Evolutionary conservation across 2,329 filamentous ascomycete genomes (phyloP), one percentile per base, ranked within the genome.

Genomic region (Hypoxylon sp.): DNA sequence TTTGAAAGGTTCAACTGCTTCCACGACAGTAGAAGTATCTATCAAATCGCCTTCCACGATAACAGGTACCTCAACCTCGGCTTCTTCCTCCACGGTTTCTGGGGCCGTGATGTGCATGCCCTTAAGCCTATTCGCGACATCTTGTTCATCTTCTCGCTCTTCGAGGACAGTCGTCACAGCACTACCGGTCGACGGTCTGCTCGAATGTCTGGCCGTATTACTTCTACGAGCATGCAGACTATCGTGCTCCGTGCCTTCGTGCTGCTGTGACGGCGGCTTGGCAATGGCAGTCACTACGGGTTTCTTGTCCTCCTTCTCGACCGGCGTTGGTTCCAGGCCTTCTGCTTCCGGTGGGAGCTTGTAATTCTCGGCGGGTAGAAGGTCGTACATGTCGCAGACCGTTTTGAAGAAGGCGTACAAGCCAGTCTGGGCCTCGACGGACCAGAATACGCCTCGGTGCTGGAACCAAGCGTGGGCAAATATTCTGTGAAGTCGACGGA

Each of bases 401-500:
- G 89, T 94, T 79, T 97, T 97, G 80, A 97, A 99, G 66, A 99
- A 88, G 50, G 96, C 84, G 69, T 99, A 99, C 7, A 99, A 76
- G 0, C 94, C 94, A n/a, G 90, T 91, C 69, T 91, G 85, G 7
- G 84, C 83, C 73, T 99, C 94, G 1, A 97, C 88, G 29, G 89
- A 86, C 91, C 93, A 97, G 71, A 97, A 99, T 43, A 97, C 90
- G 46, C 89, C 88, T 34, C 92, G 84, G 71, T 99, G 94, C 73
- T 97, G 91, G 71, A 97, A 99, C 94, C 94, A 99, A 5, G 94
- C 94, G 69, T 99, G 94, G 35, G 94, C 94, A 69, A 97, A 99
- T 72, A 99, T 97, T 53, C 94, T 84, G 71, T 99, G 96, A 38
- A 97, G 83, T 9, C 94, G 83, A 47, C 94, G 84, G 73, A 99